A percentile compares a stretch with the other conserved stretches of the same genome.
phyloP scores from a whole-genome alignment of 1,284 basidiomycete genomes.

The Sporisorium scitamineum region DNA sequence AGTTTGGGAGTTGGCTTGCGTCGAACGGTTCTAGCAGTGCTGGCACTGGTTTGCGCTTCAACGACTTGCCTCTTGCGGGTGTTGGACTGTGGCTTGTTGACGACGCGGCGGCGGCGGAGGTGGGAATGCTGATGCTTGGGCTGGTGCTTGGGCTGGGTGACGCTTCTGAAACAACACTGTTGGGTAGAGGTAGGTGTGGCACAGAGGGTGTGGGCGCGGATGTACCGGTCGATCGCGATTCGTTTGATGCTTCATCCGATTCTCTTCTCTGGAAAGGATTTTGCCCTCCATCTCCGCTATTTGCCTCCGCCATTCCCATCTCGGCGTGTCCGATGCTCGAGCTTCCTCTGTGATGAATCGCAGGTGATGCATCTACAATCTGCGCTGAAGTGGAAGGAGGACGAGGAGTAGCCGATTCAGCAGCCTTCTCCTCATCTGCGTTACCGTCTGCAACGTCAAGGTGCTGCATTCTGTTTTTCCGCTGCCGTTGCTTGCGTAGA shows the following conservation, averaged over 20 bases:
- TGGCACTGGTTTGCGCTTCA: conserved; percentile 35
- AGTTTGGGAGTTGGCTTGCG: not conserved
- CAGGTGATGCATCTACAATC: not conserved
- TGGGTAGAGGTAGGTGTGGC: not conserved
- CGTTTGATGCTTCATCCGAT: conserved; percentile 5
- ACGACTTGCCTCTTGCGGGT: conserved; percentile 6
- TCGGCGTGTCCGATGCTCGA: not conserved
- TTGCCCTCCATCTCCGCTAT: not conserved
- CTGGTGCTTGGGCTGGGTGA: too few relatives aligned
- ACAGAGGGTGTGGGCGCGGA: not conserved
- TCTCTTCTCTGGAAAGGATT: not conserved
- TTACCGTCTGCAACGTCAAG: not conserved
- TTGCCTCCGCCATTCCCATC: not conserved
- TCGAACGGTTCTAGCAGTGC: conserved; percentile 4
- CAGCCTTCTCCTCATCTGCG: conserved; percentile 12
- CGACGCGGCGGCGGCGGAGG: not conserved
- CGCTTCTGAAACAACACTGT: not conserved
- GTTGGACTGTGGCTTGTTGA: not conserved
- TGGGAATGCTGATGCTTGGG: not conserved
- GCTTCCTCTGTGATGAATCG: not conserved
- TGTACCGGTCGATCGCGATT: conserved; percentile 1
- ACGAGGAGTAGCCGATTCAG: not conserved
- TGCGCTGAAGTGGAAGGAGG: not conserved
- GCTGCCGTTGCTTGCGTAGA: conserved; percentile 20
- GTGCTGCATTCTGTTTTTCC: not conserved